These are phyloP conservation scores for Sequoia sempervirens DNA, from an alignment of 75 land plant genomes.

Conservation along the genomic window DNA sequence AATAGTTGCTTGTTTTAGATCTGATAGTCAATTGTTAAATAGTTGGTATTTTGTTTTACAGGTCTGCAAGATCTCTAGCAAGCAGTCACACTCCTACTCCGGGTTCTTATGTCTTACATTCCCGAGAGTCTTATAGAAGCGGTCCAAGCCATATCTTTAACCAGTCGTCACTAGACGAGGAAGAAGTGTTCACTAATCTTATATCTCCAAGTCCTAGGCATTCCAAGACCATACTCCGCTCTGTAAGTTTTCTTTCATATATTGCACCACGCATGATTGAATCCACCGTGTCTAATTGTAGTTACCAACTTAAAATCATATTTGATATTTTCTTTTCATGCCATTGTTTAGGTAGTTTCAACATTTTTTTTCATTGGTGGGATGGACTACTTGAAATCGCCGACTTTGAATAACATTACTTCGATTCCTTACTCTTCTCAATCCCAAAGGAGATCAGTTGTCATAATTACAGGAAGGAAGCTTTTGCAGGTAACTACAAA, in stretches of 20 bases:
- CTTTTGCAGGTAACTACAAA: slow-evolving; percentile 34
- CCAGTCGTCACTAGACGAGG: slow-evolving; percentile 18
- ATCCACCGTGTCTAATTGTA: no score
- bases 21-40: background rate
- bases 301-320: background rate
- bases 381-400: slow-evolving; percentile 7
- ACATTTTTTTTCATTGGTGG: slow-evolving; percentile 26
- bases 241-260: slow-evolving; percentile 17
- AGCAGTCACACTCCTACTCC: slow-evolving; percentile 52
- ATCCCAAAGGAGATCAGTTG: slow-evolving; percentile 3
- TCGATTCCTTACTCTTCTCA: background rate
- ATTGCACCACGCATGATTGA: background rate
- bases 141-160: slow-evolving; percentile 5
- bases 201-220: slow-evolving; percentile 11
- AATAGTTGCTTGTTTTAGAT: background rate
- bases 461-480: slow-evolving; percentile 31
- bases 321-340: background rate
- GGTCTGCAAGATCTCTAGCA: slow-evolving; percentile 84
- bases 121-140: slow-evolving; percentile 6
- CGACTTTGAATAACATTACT: background rate
- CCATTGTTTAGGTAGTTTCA: slow-evolving; percentile 17
- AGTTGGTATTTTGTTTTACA: slow-evolving; percentile 14
- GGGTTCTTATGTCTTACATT: slow-evolving; percentile 26
- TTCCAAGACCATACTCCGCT: slow-evolving; percentile 28
- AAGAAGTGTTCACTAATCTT: slow-evolving; percentile 6